phyloP scores from a whole-genome alignment of 1,284 basidiomycete species.

The Pyrrhoderma lamaoense region DNA sequence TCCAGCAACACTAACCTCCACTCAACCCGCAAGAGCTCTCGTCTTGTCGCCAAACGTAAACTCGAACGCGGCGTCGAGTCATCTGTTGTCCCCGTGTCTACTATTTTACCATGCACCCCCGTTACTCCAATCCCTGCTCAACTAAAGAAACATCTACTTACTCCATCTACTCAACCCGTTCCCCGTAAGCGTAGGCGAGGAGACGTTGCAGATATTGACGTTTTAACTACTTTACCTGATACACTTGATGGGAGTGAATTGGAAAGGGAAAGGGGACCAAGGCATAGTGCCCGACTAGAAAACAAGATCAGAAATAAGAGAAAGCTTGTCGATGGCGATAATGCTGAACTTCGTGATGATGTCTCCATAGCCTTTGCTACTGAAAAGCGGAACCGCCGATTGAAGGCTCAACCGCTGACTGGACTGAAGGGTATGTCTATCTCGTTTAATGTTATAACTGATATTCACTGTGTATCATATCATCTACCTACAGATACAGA shows the following conservation, averaged over 20 bases:
- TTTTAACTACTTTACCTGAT: not conserved
- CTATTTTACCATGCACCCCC: too few species aligned
- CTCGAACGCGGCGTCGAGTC: not conserved
- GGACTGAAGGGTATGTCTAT: too few species aligned
- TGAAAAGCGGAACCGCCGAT: too few species aligned
- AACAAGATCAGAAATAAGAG: not conserved
- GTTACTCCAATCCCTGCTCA: too few species aligned
- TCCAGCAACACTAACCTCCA: too few species aligned
- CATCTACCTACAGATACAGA: too few species aligned
- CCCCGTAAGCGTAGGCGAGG: not conserved
- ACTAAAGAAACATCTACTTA: too few species aligned
- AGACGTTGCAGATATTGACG: not conserved
- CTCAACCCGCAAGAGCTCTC: not conserved
- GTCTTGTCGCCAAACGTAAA: slow-evolving; percentile 2
- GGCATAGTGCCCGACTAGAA: slow-evolving; percentile 1
- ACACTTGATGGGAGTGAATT: not conserved
- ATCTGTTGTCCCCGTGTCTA: not conserved
- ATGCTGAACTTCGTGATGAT: not conserved
- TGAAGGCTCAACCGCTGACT: too few species aligned
- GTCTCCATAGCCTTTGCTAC: not conserved
- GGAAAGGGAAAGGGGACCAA: not conserved
- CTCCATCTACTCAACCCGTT: too few species aligned
- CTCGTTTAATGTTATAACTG: too few species aligned
- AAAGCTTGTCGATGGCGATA: not conserved
- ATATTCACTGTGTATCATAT: too few species aligned